A percentile compares a stretch with the other conserved stretches of the same genome.
phyloP scores from a whole-genome alignment of 768 basidiomycete genomes.

The Trametes sanguinea region DNA sequence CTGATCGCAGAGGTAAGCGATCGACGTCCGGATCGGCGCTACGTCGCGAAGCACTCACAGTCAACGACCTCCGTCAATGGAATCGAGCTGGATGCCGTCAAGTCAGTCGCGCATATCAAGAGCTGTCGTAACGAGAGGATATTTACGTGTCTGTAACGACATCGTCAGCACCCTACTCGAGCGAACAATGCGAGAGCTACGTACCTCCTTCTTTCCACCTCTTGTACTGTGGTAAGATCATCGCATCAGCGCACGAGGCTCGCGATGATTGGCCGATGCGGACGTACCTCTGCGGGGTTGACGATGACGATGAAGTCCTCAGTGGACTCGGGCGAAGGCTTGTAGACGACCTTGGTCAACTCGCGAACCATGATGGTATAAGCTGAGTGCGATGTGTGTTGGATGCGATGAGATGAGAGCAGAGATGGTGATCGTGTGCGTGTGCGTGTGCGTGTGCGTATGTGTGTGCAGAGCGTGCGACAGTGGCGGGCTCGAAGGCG shows the following conservation, averaged over 20 bases:
- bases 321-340: conserved; percentile 69
- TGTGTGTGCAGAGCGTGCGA: not conserved
- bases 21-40: not conserved
- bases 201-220: conserved; percentile 82
- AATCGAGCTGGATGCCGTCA: conserved; percentile 51
- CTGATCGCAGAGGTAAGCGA: conserved; percentile 36
- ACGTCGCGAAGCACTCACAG: conserved; percentile 47
- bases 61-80: conserved; percentile 80
- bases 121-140: not conserved
- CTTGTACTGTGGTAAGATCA: conserved; percentile 52
- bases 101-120: conserved; percentile 1
- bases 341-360: conserved; percentile 76
- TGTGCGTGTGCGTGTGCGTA: not conserved
- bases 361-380: conserved; percentile 35
- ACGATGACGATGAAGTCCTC: conserved; percentile 76
- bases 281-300: conserved; percentile 59
- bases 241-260: not conserved
- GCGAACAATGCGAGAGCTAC: conserved; percentile 22
- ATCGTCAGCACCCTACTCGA: conserved; percentile 15
- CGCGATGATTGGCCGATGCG: not conserved
- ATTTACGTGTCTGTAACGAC: conserved; percentile 65
- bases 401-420: conserved; percentile 11
- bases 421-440: not conserved
- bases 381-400: conserved; percentile 12
- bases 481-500: not conserved